phyloP scores from a whole-genome alignment of 1,139 yeast species.

The Diutina sp. region DNA sequence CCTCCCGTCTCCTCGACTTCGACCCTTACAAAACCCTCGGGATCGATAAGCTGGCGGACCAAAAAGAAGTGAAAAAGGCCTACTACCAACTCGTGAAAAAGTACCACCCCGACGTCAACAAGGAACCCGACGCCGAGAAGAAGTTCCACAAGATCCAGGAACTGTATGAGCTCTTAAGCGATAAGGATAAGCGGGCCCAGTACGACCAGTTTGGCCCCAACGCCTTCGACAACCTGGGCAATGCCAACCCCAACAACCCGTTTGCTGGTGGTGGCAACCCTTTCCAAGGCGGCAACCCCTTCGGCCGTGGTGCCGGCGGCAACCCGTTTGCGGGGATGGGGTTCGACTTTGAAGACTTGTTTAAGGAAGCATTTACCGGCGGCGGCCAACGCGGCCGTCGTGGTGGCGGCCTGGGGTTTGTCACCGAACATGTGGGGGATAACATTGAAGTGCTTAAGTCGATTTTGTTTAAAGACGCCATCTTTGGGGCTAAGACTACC shows the following conservation, averaged over 20 bases:
- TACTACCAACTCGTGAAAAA: constrained; percentile 89
- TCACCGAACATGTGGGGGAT: constrained; percentile 78
- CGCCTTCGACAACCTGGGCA: constrained; percentile 49
- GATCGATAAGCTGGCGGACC: constrained; percentile 54
- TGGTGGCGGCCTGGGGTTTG: constrained; percentile 27
- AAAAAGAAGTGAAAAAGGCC: constrained; percentile 85
- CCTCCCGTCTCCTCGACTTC: constrained; percentile 15
- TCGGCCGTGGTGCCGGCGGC: constrained; percentile 19
- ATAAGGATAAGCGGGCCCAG: constrained; percentile 76
- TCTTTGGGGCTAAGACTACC: constrained; percentile 60
- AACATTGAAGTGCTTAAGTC: constrained; percentile 72
- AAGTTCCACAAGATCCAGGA: constrained; percentile 88
- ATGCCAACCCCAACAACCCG: constrained; percentile 42
- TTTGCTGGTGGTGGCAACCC: constrained; percentile 34
- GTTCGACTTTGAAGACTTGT: constrained; percentile 76
- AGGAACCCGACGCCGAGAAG: constrained; percentile 77
- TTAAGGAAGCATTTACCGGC: constrained; percentile 60
- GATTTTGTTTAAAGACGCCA: constrained; percentile 74
- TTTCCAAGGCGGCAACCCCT: constrained; percentile 26
- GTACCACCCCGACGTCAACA: constrained; percentile 93
- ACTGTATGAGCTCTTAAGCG: constrained; percentile 84
- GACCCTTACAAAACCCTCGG: constrained; percentile 87
- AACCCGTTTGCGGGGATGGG: constrained; percentile 37
- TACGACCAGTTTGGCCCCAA: constrained; percentile 87
- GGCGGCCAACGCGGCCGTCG: constrained; percentile 23